Conservation (phyloP, 1,139 yeast genomes). For the Saccharomyces hybrid region DNA sequence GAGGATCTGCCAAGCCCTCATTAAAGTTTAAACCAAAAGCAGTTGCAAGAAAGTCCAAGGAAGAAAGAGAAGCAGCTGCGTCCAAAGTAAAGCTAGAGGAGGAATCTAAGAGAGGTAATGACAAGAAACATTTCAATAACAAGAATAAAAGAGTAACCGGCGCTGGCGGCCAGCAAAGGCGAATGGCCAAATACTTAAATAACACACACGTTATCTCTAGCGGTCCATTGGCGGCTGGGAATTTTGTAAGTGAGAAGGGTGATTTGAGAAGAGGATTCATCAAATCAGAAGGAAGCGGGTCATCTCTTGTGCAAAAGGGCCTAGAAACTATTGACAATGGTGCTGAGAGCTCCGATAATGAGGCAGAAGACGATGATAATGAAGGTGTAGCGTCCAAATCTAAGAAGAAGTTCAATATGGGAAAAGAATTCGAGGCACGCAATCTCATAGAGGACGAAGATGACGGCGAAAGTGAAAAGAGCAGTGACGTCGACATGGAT, state of each 20-base stretch:
- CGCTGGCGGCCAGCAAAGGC: constrained; percentile 36
- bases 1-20: constrained; percentile 38
- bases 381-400: constrained; percentile 26
- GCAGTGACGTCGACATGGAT: constrained; percentile 23
- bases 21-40: constrained; percentile 74
- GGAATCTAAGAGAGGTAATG: constrained; percentile 13
- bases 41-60: constrained; percentile 74
- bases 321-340: constrained; percentile 27
- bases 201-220: constrained; percentile 64
- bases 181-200: constrained; percentile 40
- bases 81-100: constrained; percentile 45
- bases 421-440: constrained; percentile 41
- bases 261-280: constrained; percentile 23
- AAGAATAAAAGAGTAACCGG: constrained; percentile 32
- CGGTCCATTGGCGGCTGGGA: constrained; percentile 67
- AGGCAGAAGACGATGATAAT: constrained; percentile 9
- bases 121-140: constrained; percentile 25
- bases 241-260: constrained; percentile 36
- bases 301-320: constrained; percentile 26
- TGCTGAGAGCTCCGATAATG: constrained; percentile 20
- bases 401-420: constrained; percentile 50
- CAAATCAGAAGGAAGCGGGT: constrained; percentile 22
- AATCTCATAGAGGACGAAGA: constrained; percentile 11
- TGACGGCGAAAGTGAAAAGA: constrained; percentile 36
- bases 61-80: constrained; percentile 73